These are phyloP conservation scores for Cladosporium sp. DNA, from an alignment of 2,329 filamentous ascomycete genomes.

Conservation along the genomic window DNA sequence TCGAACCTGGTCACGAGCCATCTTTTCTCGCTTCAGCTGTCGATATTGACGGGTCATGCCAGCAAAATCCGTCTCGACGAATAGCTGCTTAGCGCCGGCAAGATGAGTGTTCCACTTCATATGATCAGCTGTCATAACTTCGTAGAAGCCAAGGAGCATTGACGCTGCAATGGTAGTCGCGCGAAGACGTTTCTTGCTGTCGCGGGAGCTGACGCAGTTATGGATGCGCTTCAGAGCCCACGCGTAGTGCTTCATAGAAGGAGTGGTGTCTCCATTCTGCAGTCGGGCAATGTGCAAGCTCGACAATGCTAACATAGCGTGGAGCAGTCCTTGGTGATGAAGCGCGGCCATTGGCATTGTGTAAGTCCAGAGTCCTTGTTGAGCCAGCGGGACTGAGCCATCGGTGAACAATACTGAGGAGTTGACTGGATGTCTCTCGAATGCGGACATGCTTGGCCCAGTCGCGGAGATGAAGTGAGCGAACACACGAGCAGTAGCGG, in stretches of 20 bases:
- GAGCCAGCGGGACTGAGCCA: slow-evolving; percentile 60
- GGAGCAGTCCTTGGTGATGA: slow-evolving; percentile 80
- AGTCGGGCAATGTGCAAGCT: slow-evolving; percentile 86
- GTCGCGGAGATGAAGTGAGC: slow-evolving; percentile 90
- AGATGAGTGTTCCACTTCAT: slow-evolving; percentile 95
- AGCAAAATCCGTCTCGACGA: slow-evolving; percentile 78
- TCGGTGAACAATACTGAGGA: slow-evolving; percentile 66
- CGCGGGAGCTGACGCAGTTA: slow-evolving; percentile 63
- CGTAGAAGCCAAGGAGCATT: slow-evolving; percentile 83
- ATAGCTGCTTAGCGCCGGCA: slow-evolving; percentile 76
- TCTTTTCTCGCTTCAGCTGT: slow-evolving; percentile 57
- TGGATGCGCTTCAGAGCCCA: slow-evolving; percentile 77
- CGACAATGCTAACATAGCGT: slow-evolving; percentile 84
- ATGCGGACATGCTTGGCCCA: slow-evolving; percentile 81
- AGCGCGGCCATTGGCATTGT: slow-evolving; percentile 82
- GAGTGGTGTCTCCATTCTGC: slow-evolving; percentile 70
- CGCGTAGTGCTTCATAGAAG: slow-evolving; percentile 89
- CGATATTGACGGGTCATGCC: slow-evolving; percentile 72
- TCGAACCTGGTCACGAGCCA: slow-evolving; percentile 36
- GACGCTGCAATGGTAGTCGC: slow-evolving; percentile 85
- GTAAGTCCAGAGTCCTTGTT: slow-evolving; percentile 66
- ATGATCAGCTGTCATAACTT: slow-evolving; percentile 92
- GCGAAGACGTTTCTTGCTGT: slow-evolving; percentile 67
- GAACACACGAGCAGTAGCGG: slow-evolving; percentile 78
- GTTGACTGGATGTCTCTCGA: slow-evolving; percentile 78